A percentile compares a stretch with the other conserved stretches of the same genome.
These are phyloP conservation scores for Quercus phellos DNA, from an alignment of 331 rosid genomes.

Conservation along the genomic window DNA sequence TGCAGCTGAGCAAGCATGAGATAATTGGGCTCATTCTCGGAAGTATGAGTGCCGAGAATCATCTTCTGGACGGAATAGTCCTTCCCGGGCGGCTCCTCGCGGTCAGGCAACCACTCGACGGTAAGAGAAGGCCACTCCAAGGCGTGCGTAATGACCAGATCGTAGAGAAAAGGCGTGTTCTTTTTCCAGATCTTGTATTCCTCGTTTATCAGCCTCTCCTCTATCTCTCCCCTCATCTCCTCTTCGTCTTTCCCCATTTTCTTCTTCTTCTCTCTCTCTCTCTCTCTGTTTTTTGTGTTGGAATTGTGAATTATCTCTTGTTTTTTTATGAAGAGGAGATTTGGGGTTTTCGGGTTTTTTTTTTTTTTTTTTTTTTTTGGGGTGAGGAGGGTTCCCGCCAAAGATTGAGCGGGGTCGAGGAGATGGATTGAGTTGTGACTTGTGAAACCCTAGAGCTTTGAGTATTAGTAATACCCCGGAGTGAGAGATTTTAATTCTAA, in stretches of 20 bases:
- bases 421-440: no score
- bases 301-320: not conserved
- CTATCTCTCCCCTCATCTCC: conserved; percentile 94
- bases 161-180: conserved; percentile 92
- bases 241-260: conserved; percentile 88
- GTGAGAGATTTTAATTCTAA: not conserved
- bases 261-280: not conserved
- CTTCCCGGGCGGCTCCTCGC: conserved; percentile 88
- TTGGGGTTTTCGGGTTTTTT: not conserved
- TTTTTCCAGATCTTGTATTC: conserved; percentile 99
- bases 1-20: conserved; percentile 96
- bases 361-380: not conserved
- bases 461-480: not conserved
- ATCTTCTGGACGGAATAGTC: conserved; percentile 90
- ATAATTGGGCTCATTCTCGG: conserved; percentile 94
- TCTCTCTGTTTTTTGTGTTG: not conserved
- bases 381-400: not conserved
- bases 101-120: conserved; percentile 92
- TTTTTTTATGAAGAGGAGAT: not conserved
- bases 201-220: conserved; percentile 87
- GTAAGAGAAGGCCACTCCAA: conserved; percentile 98
- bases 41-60: conserved; percentile 90
- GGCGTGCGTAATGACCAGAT: conserved; percentile 92
- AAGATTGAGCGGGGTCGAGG: not conserved
- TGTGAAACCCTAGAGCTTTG: not conserved